Evolutionary conservation across 306 rosid genomes (phyloP).

Genomic region (Benincasa hispida): DNA sequence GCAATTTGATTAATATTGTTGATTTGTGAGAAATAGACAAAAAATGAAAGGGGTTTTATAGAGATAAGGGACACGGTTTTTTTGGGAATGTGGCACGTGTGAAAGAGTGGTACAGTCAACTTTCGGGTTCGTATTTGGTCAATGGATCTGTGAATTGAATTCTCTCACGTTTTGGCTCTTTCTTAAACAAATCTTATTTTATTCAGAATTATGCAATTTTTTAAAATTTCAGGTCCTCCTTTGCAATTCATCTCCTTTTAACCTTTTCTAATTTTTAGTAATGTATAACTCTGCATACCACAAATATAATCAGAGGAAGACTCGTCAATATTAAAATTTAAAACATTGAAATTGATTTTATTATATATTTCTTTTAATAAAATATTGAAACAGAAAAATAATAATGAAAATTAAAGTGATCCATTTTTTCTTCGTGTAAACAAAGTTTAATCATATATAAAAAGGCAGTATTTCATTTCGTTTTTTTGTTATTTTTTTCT

Average conservation of each 20-base stretch:
- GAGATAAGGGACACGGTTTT: not conserved
- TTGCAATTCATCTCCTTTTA: not conserved
- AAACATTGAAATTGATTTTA: too few relatives aligned
- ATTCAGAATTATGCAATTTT: not conserved
- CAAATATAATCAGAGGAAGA: not conserved
- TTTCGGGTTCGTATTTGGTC: constrained; percentile 4
- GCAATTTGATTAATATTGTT: not conserved
- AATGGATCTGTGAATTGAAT: not conserved
- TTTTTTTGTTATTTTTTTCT: too few relatives aligned
- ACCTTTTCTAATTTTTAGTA: not conserved
- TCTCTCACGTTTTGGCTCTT: not conserved
- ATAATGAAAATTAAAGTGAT: too few relatives aligned
- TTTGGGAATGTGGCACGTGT: not conserved
- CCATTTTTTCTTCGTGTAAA: too few relatives aligned
- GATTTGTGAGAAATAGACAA: not conserved
- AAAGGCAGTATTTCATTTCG: too few relatives aligned
- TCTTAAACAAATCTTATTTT: not conserved
- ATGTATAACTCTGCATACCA: not conserved
- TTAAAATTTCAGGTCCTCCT: not conserved
- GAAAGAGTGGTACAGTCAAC: not conserved
- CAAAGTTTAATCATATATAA: too few relatives aligned
- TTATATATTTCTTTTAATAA: too few relatives aligned
- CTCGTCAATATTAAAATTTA: not conserved
- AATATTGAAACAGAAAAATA: too few relatives aligned
- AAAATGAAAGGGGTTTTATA: not conserved